Base-by-base conservation (phyloP, 164 flowering plant species). In the Brasenia schreberi region DNA sequence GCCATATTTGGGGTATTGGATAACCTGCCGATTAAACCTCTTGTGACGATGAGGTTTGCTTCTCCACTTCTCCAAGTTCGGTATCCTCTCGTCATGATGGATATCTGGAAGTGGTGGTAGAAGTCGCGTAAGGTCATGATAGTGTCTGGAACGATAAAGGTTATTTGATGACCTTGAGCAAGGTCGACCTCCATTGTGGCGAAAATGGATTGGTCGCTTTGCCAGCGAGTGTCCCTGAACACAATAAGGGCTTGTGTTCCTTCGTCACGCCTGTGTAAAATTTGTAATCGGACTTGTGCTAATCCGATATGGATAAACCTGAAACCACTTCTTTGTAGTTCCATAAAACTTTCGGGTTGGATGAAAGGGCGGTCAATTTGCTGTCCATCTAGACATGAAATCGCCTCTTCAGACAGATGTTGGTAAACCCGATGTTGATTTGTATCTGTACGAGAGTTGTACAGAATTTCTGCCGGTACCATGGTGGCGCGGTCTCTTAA, bases 161-260 rank as follows among this genome's bases (percentile, higher is more conserved):
- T 52, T 12, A 65, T 10, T 23, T 65, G 59, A 7, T 16, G 1
- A 4, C 67, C 59, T 18, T 10, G 4, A 11, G 67, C 5, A 1
- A 65, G 23, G 23, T 65, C 67, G 7, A 52, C 67, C 18, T 65
- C 67, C 67, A 65, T 65, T 14, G 67, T 16, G 58, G 27, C 67
- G 18, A 65, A 17, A 23, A 65, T 52, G 5, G 67, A 5, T 19
- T 23, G n/a, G n/a, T n/a, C n/a, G n/a, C n/a, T n/a, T n/a, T n/a
- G n/a, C n/a, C 67, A 65, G 5, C 67, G 16, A 5, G 6, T 65
- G 18, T 65, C 67, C 6, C 67, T 3, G 6, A 65, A 44, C 4
- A 65, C 67, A 4, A 65, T 39, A 9, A 65, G 14, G 59, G 67
- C 67, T 6, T 17, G 43, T 5, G 66, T 64, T 14, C n/a, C n/a